Evolutionary conservation across 106 monocot species (phyloP), one percentile per base, ranked within the genome.

Genomic region (Dactylorhiza incarnata): DNA sequence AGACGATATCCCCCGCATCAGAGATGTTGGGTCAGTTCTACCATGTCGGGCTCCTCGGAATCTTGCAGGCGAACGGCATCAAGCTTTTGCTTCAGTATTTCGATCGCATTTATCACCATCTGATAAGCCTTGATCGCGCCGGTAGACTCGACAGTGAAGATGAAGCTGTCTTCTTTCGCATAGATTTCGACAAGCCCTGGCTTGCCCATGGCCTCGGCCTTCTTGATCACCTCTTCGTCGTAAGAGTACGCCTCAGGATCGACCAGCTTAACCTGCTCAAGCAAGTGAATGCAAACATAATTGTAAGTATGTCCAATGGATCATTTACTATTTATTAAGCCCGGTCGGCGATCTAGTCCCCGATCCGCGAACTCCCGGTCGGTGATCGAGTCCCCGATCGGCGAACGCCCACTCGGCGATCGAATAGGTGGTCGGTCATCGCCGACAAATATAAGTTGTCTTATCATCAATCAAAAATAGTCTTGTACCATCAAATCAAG

Each of bases 71-170:
- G 84, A 66, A 97, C 97, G 7, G 91, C 93, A 82, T 97, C 97
- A 45, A 97, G 90, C 87, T 97, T 97, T 75, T 93, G 93, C 75
- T 81, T 84, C 13, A 97, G 73, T 44, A 94, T 78, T 29, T 93
- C 81, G 8, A 93, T 87, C 10, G 96, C 91, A 55, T 93, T 93
- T 48, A 93, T 78, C 12, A 91, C 82, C 86, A 97, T 43, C 20
- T 97, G 85, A n/a, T 72, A 90, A 65, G 96, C 89, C 67, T 87
- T 85, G 78, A 97, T 80, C 0, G 94, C 97, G 22, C 94, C 97
- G 0, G 97, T 97, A 7, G 97, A 84, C 72, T 97, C 97, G 0
- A 97, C 94, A 1, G 97, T 97, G 82, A 97, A 97, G 25, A 97
- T 91, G 66, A 97, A 95, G 77, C 94, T 94, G 78, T 97, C 97